Percentiles rank a stretch among this genome's conserved stretches.
phyloP scores from a whole-genome alignment of 495 filamentous ascomycete species.

The Evansstolkia leycettana region DNA sequence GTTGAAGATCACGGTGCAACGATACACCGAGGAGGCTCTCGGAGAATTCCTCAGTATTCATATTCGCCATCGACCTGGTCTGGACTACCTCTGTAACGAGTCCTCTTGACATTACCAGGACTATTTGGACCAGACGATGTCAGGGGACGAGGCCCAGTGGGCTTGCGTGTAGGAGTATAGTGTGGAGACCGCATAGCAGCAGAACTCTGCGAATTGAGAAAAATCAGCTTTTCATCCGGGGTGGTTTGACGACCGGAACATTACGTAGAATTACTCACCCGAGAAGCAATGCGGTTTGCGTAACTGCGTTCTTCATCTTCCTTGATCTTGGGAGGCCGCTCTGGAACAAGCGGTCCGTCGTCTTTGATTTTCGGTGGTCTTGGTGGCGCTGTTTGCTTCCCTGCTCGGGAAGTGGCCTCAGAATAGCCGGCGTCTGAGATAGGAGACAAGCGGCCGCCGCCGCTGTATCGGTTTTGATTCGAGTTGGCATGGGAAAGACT shows the following conservation, averaged over 20 bases:
- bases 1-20: too few relatives aligned
- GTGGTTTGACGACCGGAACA: too few relatives aligned
- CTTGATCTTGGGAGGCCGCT: constrained; percentile 31
- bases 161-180: constrained; percentile 35
- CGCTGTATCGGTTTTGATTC: constrained; percentile 30
- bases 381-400: constrained; percentile 25
- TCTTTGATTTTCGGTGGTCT: constrained; percentile 42
- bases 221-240: background rate
- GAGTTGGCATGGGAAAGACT: constrained; percentile 30
- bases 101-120: constrained; percentile 32
- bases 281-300: constrained; percentile 30
- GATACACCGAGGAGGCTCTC: too few relatives aligned
- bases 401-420: constrained; percentile 22
- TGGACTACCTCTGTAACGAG: constrained; percentile 34
- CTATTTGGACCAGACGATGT: constrained; percentile 33
- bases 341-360: constrained; percentile 38
- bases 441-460: constrained; percentile 35
- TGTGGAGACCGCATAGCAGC: constrained; percentile 28
- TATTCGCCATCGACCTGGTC: constrained; percentile 34
- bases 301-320: constrained; percentile 25
- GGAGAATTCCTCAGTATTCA: constrained; percentile 15
- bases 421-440: constrained; percentile 42
- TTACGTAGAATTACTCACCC: constrained; percentile 19
- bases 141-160: constrained; percentile 41
- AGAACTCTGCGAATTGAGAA: constrained; percentile 16